Conservation (phyloP, 2,329 filamentous ascomycete genomes). For the Sporothrix euskadiensis region DNA sequence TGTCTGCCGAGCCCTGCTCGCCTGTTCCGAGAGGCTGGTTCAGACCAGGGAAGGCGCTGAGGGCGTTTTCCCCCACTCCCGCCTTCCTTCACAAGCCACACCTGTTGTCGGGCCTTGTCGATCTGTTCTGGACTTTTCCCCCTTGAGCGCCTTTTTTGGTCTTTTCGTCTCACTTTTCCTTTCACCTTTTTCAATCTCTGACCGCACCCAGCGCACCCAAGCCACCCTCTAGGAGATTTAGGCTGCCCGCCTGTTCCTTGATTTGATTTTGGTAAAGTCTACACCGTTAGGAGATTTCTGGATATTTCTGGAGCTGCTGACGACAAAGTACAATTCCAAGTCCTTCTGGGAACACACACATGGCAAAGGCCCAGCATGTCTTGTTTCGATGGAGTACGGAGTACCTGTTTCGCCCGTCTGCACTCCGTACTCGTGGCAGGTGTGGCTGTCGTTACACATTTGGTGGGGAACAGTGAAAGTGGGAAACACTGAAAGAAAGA, state of each 20-base stretch:
- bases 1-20: not conserved
- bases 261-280: not conserved
- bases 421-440: not conserved
- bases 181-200: not conserved
- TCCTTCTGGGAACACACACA: not conserved
- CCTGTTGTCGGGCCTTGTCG: not conserved
- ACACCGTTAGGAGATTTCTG: not conserved
- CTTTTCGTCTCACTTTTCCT: not conserved
- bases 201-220: not conserved
- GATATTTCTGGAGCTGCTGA: not conserved
- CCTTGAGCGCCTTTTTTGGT: not conserved
- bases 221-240: not conserved
- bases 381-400: not conserved
- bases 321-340: not conserved
- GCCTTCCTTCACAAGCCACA: not conserved
- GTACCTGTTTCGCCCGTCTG: not conserved
- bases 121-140: conserved; percentile 10
- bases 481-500: not conserved
- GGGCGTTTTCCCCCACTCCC: not conserved
- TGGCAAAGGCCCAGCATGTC: not conserved
- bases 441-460: not conserved
- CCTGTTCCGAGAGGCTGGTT: conserved; percentile 6
- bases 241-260: not conserved
- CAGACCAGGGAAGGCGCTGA: not conserved
- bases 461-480: not conserved